Evolutionary conservation across 2,329 filamentous ascomycete species (phyloP).

Genomic region (Ophiostoma ulmi): DNA sequence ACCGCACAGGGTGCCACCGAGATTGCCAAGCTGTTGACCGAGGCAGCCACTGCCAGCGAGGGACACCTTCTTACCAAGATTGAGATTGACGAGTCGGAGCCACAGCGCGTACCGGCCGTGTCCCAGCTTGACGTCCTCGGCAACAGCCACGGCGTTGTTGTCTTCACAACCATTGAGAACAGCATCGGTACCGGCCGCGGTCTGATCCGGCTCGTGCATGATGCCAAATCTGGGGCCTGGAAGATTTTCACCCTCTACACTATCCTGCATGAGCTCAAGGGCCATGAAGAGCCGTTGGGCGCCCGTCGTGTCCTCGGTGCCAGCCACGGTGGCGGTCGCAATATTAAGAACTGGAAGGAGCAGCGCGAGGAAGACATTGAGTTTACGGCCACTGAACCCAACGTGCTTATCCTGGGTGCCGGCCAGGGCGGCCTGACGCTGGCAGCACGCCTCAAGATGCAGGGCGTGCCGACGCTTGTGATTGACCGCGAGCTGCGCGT

Average conservation of each 20-base stretch:
- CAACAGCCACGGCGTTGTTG: slow-evolving; percentile 49
- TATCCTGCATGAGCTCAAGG: slow-evolving; percentile 49
- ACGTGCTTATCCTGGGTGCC: slow-evolving; percentile 55
- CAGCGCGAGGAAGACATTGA: slow-evolving; percentile 44
- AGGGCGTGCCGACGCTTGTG: slow-evolving; percentile 52
- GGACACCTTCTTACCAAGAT: slow-evolving; percentile 39
- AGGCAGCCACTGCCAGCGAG: slow-evolving; percentile 31
- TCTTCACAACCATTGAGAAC: slow-evolving; percentile 52
- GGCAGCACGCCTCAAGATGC: slow-evolving; percentile 55
- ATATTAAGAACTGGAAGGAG: slow-evolving; percentile 57
- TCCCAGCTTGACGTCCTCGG: slow-evolving; percentile 46
- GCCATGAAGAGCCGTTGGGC: slow-evolving; percentile 47
- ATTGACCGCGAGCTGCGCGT: slow-evolving; percentile 54
- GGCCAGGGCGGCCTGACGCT: slow-evolving; percentile 56
- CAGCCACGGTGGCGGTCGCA: slow-evolving; percentile 48
- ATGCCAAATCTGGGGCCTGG: slow-evolving; percentile 42
- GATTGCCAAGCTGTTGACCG: slow-evolving; percentile 39
- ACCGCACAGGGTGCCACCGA: slow-evolving; percentile 43
- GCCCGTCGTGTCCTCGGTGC: slow-evolving; percentile 50
- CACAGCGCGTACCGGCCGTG: slow-evolving; percentile 41
- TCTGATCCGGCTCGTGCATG: slow-evolving; percentile 47
- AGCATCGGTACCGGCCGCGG: slow-evolving; percentile 52
- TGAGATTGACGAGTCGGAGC: slow-evolving; percentile 42
- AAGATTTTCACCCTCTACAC: slow-evolving; percentile 63
- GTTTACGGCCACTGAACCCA: slow-evolving; percentile 48